phyloP scores from a whole-genome alignment of 768 basidiomycete genomes.

The Polyporus arcularius region DNA sequence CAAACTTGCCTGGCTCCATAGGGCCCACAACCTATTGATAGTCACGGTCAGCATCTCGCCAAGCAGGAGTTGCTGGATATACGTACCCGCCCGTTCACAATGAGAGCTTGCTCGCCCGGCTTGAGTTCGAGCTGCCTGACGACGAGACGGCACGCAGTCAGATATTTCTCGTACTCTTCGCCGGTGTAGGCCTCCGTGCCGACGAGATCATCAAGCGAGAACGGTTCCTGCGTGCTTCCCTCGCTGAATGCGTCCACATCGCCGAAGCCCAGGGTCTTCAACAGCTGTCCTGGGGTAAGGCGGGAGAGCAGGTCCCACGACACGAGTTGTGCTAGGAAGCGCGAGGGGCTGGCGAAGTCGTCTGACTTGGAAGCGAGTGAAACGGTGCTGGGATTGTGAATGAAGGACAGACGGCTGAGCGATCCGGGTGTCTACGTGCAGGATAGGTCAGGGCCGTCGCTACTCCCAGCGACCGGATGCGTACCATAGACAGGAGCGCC shows the following conservation, averaged over 20 bases:
- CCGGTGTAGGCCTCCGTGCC: constrained; percentile 36
- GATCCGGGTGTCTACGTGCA: constrained; percentile 43
- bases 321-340: constrained; percentile 53
- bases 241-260: constrained; percentile 7
- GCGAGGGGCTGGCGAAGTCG: constrained; percentile 38
- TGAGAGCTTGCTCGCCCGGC: constrained; percentile 61
- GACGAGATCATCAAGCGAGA: constrained; percentile 36
- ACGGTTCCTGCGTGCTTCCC: constrained; percentile 39
- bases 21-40: constrained; percentile 73
- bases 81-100: constrained; percentile 86
- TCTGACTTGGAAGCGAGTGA: constrained; percentile 15
- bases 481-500: constrained; percentile 65
- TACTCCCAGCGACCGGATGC: constrained; percentile 18
- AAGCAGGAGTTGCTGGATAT: neutral
- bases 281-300: constrained; percentile 39
- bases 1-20: constrained; percentile 58
- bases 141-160: constrained; percentile 48
- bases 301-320: constrained; percentile 41
- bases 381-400: constrained; percentile 63
- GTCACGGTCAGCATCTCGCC: neutral
- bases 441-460: neutral
- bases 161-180: constrained; percentile 42
- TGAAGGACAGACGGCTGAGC: constrained; percentile 65
- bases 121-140: constrained; percentile 56
- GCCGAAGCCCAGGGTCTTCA: constrained; percentile 40